These are phyloP conservation scores for Dictyostelium purpureum DNA, from an alignment of 78 protist genomes.

Conservation along the genomic window DNA sequence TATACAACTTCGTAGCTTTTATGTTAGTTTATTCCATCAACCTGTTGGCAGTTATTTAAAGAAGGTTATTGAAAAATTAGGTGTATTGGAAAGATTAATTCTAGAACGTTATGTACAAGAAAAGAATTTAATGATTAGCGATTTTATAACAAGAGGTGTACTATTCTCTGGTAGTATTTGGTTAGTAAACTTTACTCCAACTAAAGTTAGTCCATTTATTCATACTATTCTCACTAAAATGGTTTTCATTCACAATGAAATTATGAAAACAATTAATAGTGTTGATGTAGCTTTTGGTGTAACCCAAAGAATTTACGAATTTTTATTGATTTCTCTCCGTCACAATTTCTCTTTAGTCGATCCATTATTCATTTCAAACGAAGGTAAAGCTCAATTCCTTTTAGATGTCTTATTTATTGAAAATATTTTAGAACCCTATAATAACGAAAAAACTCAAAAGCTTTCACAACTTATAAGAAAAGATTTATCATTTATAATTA, in stretches of 20 bases:
- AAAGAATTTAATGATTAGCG: slow-evolving; percentile 31
- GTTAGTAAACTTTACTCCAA: not conserved
- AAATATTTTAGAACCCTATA: not conserved
- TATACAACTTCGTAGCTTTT: slow-evolving; percentile 30
- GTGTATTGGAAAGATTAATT: slow-evolving; percentile 50
- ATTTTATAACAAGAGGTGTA: slow-evolving; percentile 22
- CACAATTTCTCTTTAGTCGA: not conserved
- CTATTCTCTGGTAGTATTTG: slow-evolving; percentile 31
- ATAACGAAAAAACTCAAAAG: slow-evolving; percentile 15
- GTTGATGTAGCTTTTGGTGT: slow-evolving; percentile 30
- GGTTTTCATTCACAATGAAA: slow-evolving; percentile 61
- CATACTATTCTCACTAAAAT: slow-evolving; percentile 30
- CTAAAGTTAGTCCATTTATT: slow-evolving; percentile 9
- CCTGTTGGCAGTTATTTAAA: slow-evolving; percentile 26
- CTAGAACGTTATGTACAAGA: slow-evolving; percentile 49
- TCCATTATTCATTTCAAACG: not conserved
- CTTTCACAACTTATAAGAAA: slow-evolving; percentile 2
- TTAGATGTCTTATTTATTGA: slow-evolving; percentile 46
- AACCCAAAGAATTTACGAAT: slow-evolving; percentile 21
- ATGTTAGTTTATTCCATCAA: slow-evolving; percentile 54
- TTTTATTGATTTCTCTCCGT: slow-evolving; percentile 8
- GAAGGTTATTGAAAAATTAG: slow-evolving; percentile 63
- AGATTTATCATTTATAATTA: not conserved
- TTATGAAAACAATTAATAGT: slow-evolving; percentile 56
- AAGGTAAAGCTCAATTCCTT: slow-evolving; percentile 34